These are phyloP conservation scores for Plasmodium sp. DNA, from an alignment of 169 alveolate genomes.

Conservation along the genomic window DNA sequence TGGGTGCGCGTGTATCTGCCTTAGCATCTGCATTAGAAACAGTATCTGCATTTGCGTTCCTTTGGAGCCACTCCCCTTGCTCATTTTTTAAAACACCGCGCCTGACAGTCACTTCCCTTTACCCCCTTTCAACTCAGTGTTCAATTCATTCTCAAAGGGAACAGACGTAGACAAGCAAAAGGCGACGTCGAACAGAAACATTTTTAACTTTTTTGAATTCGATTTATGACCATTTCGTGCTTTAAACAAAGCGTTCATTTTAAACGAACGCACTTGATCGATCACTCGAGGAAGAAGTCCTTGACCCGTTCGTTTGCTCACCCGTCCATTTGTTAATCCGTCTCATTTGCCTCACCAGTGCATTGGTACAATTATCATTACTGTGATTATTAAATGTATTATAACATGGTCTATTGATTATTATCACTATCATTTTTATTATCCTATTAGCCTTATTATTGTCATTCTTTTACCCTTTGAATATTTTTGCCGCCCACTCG, in stretches of 20 bases:
- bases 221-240: slow-evolving; percentile 18
- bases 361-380: neutral
- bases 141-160: slow-evolving; percentile 62
- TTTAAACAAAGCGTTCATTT: neutral
- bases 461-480: neutral
- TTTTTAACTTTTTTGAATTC: slow-evolving; percentile 62
- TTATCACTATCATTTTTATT: neutral
- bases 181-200: slow-evolving; percentile 53
- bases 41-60: neutral
- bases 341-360: neutral
- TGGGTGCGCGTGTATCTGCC: too few species aligned
- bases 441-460: neutral
- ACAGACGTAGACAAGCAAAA: slow-evolving; percentile 44
- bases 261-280: neutral
- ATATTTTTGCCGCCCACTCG: neutral
- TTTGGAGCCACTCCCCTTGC: neutral
- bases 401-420: too few species aligned
- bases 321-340: neutral
- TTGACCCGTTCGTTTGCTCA: neutral
- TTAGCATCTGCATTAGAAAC: neutral
- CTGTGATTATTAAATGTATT: neutral
- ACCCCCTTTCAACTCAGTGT: slow-evolving; percentile 31
- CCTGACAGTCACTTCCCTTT: neutral
- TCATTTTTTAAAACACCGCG: neutral
- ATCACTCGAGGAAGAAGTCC: neutral